A percentile compares a stretch with the other conserved stretches of the same genome.
phyloP scores from a whole-genome alignment of 129 eudicot species.

The Logfia minima region DNA sequence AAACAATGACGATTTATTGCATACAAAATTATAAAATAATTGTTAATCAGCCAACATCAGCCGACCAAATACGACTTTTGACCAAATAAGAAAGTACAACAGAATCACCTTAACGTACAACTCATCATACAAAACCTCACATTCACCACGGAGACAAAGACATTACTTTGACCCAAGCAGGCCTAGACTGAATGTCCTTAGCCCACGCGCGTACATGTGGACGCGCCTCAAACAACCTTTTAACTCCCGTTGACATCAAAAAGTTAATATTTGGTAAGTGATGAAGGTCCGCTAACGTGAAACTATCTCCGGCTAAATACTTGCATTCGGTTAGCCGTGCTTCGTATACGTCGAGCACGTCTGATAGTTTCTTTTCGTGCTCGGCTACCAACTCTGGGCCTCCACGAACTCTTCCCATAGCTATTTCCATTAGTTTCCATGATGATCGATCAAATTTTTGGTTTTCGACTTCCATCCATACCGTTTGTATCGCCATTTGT shows the following conservation, averaged over 20 bases:
- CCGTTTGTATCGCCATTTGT: slow-evolving; percentile 33
- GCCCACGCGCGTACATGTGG: slow-evolving; percentile 61
- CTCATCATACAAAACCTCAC: background rate
- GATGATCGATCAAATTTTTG: slow-evolving; percentile 32
- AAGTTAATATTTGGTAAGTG: slow-evolving; percentile 34
- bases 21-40: background rate
- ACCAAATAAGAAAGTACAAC: slow-evolving; percentile 13
- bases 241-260: slow-evolving; percentile 44
- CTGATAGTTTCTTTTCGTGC: slow-evolving; percentile 34
- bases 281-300: slow-evolving; percentile 54
- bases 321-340: slow-evolving; percentile 38
- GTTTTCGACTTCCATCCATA: slow-evolving; percentile 39
- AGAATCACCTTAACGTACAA: background rate
- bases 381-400: slow-evolving; percentile 21
- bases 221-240: slow-evolving; percentile 39
- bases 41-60: background rate
- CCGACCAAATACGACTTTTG: slow-evolving; percentile 11
- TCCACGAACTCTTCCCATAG: slow-evolving; percentile 23
- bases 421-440: slow-evolving; percentile 31
- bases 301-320: slow-evolving; percentile 52
- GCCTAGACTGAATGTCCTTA: slow-evolving; percentile 48
- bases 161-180: slow-evolving; percentile 53
- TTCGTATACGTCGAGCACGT: slow-evolving; percentile 57
- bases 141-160: slow-evolving; percentile 18
- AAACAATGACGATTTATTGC: slow-evolving; percentile 2